Conservation (phyloP, 2,329 filamentous ascomycete species). For the Fusarium guadeloupense region DNA sequence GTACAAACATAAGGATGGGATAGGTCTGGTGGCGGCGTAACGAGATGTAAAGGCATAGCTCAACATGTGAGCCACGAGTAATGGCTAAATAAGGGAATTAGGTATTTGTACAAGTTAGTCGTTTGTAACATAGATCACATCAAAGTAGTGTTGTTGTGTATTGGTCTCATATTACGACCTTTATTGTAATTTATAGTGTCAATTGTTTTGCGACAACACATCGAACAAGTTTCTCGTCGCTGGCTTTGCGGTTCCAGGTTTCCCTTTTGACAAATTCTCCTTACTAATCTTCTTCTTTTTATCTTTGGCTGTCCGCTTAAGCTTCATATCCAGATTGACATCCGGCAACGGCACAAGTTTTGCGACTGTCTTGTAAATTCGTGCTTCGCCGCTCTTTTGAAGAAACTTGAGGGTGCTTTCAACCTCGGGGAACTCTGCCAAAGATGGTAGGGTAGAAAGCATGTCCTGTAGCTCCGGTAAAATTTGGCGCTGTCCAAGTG, state of each 20-base stretch:
- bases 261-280: not conserved
- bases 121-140: not conserved
- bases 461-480: conserved; percentile 31
- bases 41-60: not conserved
- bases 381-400: conserved; percentile 6
- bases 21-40: conserved; percentile 15
- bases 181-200: not conserved
- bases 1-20: conserved; percentile 8
- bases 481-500: conserved; percentile 8
- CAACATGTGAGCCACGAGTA: not conserved
- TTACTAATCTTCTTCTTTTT: conserved; percentile 24
- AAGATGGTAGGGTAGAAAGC: conserved; percentile 40
- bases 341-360: conserved; percentile 30
- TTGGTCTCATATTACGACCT: not conserved
- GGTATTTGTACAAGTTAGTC: not conserved
- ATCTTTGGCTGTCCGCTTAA: not conserved
- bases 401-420: conserved; percentile 33
- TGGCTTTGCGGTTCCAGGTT: conserved; percentile 3
- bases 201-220: conserved; percentile 33
- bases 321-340: not conserved
- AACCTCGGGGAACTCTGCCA: conserved; percentile 41
- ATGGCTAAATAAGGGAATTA: not conserved
- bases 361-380: conserved; percentile 21
- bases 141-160: not conserved
- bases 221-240: conserved; percentile 39